These are phyloP conservation scores for Lipomyces japonicus DNA, from an alignment of 805 yeast genomes.

Conservation along the genomic window DNA sequence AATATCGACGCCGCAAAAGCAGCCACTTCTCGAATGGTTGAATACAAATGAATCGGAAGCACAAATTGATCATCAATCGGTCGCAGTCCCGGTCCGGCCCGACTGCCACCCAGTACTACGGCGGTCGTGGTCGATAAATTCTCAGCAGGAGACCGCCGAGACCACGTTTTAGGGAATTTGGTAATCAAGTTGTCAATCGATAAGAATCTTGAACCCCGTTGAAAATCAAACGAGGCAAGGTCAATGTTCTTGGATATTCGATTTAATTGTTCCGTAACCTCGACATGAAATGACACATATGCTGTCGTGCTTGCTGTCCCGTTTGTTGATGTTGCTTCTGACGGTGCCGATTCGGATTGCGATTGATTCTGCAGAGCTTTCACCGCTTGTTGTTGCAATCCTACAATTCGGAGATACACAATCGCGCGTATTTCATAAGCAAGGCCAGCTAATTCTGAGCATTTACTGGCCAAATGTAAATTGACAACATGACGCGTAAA, in stretches of 20 bases:
- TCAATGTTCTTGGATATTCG: slow-evolving; percentile 15
- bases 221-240: slow-evolving; percentile 25
- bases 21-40: slow-evolving; percentile 42
- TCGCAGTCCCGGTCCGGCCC: slow-evolving; percentile 23
- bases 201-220: slow-evolving; percentile 18
- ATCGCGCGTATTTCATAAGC: slow-evolving; percentile 30
- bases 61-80: slow-evolving; percentile 38
- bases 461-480: slow-evolving; percentile 21
- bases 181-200: slow-evolving; percentile 13
- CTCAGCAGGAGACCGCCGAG: neutral
- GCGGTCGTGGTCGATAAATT: neutral
- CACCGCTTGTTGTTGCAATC: slow-evolving; percentile 13
- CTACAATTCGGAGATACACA: slow-evolving; percentile 27
- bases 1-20: slow-evolving; percentile 40
- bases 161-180: slow-evolving; percentile 27
- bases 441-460: slow-evolving; percentile 23
- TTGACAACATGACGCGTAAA: slow-evolving; percentile 23
- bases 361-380: slow-evolving; percentile 8
- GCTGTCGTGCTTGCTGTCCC: neutral
- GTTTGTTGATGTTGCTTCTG: slow-evolving; percentile 4
- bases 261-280: slow-evolving; percentile 2
- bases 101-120: slow-evolving; percentile 15
- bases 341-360: slow-evolving; percentile 3
- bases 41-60: slow-evolving; percentile 40
- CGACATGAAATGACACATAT: neutral